phyloP scores from a whole-genome alignment of 73 alveolate genomes.

The Halteria grandinella region DNA sequence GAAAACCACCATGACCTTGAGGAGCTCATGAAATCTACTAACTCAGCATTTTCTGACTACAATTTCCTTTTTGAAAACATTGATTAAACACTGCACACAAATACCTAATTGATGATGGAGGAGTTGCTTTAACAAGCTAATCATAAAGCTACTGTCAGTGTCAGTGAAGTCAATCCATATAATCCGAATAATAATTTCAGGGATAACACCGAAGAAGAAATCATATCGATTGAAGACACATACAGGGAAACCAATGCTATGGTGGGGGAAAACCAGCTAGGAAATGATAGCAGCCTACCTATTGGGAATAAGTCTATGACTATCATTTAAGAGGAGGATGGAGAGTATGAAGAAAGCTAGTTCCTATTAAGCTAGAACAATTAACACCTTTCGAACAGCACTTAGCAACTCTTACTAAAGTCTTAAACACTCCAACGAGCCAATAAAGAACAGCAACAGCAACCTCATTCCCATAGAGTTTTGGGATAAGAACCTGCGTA shows the following conservation, averaged over 20 bases:
- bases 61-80: slow-evolving; percentile 38
- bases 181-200: no score
- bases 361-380: no score
- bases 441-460: no score
- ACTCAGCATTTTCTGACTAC: slow-evolving; percentile 37
- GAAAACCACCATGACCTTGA: slow-evolving; percentile 41
- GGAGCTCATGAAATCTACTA: slow-evolving; percentile 43
- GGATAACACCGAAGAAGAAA: slow-evolving; percentile 43
- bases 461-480: no score
- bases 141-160: no score
- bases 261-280: slow-evolving; percentile 22
- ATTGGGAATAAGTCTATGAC: slow-evolving; percentile 49
- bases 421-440: no score
- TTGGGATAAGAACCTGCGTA: no score
- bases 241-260: slow-evolving; percentile 45
- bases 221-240: slow-evolving; percentile 45
- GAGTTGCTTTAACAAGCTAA: no score
- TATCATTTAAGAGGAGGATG: slow-evolving; percentile 53
- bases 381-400: no score
- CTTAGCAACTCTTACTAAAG: no score
- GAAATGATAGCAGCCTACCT: not conserved
- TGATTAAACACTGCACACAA: slow-evolving; percentile 25
- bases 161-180: no score
- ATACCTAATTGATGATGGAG: slow-evolving; percentile 46
- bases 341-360: slow-evolving; percentile 18